These are phyloP conservation scores for Hypoxylon sp. DNA, from an alignment of 2,329 filamentous ascomycete species.

Conservation along the genomic window DNA sequence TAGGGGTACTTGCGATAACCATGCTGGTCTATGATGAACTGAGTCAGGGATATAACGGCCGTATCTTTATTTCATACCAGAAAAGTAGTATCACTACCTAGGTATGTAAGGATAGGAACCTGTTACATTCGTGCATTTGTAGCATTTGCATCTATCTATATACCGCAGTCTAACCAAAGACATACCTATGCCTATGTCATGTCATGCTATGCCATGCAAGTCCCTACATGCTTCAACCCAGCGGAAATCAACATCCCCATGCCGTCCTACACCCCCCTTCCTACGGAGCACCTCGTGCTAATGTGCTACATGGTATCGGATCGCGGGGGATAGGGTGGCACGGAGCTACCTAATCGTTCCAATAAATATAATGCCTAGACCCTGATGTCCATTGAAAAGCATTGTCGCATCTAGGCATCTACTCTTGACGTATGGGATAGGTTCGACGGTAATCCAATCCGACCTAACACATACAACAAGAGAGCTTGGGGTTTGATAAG, in stretches of 20 bases:
- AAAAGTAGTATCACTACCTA: slow-evolving; percentile 6
- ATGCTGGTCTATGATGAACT: too few species aligned
- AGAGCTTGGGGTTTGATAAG: slow-evolving; percentile 2
- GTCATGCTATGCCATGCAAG: slow-evolving; percentile 7
- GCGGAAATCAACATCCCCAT: slow-evolving; percentile 5
- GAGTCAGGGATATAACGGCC: too few species aligned
- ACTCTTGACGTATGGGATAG: background rate
- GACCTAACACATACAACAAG: background rate
- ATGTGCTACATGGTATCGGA: background rate
- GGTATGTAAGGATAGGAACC: too few species aligned
- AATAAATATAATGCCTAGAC: background rate
- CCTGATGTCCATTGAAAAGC: too few species aligned
- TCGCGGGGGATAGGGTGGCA: slow-evolving; percentile 2
- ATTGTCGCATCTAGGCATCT: too few species aligned
- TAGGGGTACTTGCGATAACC: too few species aligned
- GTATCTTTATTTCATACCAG: too few species aligned
- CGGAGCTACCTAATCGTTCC: slow-evolving; percentile 11
- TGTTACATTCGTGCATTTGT: slow-evolving; percentile 4
- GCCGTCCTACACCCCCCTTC: background rate
- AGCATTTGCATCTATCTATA: slow-evolving; percentile 17
- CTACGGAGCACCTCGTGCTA: slow-evolving; percentile 4
- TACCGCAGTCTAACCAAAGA: too few species aligned
- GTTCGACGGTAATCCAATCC: background rate
- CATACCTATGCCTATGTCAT: too few species aligned
- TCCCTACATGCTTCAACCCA: slow-evolving; percentile 4